Conservation (phyloP, 192 early-diverging fungal genomes). For the Backusella australiensis region DNA sequence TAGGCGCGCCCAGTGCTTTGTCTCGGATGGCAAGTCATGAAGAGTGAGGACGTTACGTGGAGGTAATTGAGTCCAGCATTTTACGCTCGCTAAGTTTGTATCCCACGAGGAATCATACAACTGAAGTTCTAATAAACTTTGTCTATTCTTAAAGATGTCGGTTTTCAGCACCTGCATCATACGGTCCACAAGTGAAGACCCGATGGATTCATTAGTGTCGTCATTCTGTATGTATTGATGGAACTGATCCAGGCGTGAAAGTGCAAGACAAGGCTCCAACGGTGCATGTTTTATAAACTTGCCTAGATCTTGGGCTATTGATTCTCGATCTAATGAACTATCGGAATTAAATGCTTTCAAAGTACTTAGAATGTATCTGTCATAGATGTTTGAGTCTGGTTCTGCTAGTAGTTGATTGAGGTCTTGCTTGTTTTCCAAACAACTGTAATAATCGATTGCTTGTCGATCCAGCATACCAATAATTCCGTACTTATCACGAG, state of each 20-base stretch:
- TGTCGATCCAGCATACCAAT: slow-evolving; percentile 21
- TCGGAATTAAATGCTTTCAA: slow-evolving; percentile 3
- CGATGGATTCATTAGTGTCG: background rate
- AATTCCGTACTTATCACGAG: slow-evolving; percentile 8
- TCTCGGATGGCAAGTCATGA: background rate
- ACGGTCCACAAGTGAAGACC: background rate
- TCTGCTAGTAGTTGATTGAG: background rate
- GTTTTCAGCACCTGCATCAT: background rate
- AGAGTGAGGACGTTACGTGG: background rate
- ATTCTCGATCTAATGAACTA: background rate
- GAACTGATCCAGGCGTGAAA: slow-evolving; percentile 4
- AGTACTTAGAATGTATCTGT: background rate
- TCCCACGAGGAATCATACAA: background rate
- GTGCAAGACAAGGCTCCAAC: slow-evolving; percentile 1
- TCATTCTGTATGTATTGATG: background rate
- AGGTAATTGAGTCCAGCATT: background rate
- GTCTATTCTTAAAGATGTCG: background rate
- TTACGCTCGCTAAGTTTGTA: background rate
- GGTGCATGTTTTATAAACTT: slow-evolving; percentile 9
- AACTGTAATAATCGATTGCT: slow-evolving; percentile 20
- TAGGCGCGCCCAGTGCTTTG: slow-evolving; percentile 17
- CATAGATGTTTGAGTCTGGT: background rate
- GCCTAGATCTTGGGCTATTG: background rate
- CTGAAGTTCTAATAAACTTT: slow-evolving; percentile 12
- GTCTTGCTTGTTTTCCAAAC: slow-evolving; percentile 14